phyloP scores from a whole-genome alignment of 352 stramenopile species.

The Phytophthora pseudosyringae region DNA sequence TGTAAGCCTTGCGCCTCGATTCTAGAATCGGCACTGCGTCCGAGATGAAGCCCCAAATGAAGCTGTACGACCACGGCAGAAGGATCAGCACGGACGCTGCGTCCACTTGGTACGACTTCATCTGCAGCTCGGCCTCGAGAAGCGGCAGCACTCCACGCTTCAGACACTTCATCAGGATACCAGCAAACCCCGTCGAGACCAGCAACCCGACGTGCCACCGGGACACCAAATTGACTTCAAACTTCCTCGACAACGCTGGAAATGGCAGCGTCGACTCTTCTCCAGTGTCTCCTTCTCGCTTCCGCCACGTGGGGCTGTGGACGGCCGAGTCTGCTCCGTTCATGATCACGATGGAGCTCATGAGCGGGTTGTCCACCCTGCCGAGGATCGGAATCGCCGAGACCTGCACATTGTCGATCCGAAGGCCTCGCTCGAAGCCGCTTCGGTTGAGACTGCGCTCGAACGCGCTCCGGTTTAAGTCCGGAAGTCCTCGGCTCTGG shows the following conservation, averaged over 20 bases:
- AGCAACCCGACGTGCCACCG: slow-evolving; percentile 41
- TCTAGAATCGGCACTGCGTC: slow-evolving; percentile 80
- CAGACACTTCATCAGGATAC: slow-evolving; percentile 49
- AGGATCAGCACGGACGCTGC: slow-evolving; percentile 45
- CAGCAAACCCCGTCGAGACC: slow-evolving; percentile 46
- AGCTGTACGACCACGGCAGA: slow-evolving; percentile 64
- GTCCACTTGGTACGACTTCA: slow-evolving; percentile 46
- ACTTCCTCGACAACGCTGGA: slow-evolving; percentile 33
- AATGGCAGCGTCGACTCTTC: slow-evolving; percentile 16
- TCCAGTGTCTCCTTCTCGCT: slow-evolving; percentile 14
- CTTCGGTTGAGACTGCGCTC: slow-evolving; percentile 22
- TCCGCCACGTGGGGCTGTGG: slow-evolving; percentile 23
- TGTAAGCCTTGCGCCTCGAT: slow-evolving; percentile 82
- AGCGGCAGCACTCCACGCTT: slow-evolving; percentile 50
- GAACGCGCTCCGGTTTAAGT: slow-evolving; percentile 26
- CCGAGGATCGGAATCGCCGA: slow-evolving; percentile 36
- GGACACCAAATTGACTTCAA: slow-evolving; percentile 35
- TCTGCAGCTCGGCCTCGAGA: slow-evolving; percentile 43
- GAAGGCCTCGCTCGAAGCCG: slow-evolving; percentile 29
- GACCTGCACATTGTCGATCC: slow-evolving; percentile 31
- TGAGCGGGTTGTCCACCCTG: slow-evolving; percentile 28
- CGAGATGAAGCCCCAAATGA: slow-evolving; percentile 80
- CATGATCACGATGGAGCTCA: slow-evolving; percentile 47
- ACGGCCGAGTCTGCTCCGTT: slow-evolving; percentile 28
- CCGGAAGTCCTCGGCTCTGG: slow-evolving; percentile 21